Conservation (phyloP, 108 stramenopile species). For the Pseudonitzschia pungens region DNA sequence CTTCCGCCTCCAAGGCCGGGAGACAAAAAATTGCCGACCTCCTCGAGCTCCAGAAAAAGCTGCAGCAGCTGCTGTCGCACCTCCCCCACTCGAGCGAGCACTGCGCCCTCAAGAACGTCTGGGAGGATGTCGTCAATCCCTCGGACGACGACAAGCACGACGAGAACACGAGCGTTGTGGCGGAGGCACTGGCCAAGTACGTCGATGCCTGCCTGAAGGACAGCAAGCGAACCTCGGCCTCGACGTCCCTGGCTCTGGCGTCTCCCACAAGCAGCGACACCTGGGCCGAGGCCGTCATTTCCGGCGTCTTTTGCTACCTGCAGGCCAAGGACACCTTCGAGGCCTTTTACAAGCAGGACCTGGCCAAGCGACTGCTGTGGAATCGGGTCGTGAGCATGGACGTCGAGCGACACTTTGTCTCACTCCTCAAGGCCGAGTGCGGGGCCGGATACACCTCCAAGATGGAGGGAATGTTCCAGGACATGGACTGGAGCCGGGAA, state of each 20-base stretch:
- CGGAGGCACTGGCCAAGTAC: conserved; percentile 91
- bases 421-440: conserved; percentile 96
- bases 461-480: conserved; percentile 99
- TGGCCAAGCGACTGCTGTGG: conserved; percentile 93
- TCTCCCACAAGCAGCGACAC: conserved; percentile 2
- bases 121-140: conserved; percentile 84
- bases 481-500: conserved; percentile 92
- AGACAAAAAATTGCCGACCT: conserved; percentile 57
- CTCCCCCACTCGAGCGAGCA: conserved; percentile 72
- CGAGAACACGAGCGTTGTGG: conserved; percentile 58
- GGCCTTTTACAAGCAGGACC: conserved; percentile 94
- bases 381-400: conserved; percentile 82
- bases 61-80: conserved; percentile 43
- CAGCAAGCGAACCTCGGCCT: conserved; percentile 38
- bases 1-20: conserved; percentile 19
- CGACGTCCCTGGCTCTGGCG: neutral
- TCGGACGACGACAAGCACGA: conserved; percentile 18
- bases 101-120: conserved; percentile 76
- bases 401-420: conserved; percentile 88
- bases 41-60: conserved; percentile 61
- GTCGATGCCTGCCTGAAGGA: conserved; percentile 70
- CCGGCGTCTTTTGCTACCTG: conserved; percentile 87
- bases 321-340: conserved; percentile 97
- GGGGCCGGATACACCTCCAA: conserved; percentile 97
- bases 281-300: conserved; percentile 46